phyloP scores from a whole-genome alignment of 805 yeast genomes.

The Yarrowia sp. region DNA sequence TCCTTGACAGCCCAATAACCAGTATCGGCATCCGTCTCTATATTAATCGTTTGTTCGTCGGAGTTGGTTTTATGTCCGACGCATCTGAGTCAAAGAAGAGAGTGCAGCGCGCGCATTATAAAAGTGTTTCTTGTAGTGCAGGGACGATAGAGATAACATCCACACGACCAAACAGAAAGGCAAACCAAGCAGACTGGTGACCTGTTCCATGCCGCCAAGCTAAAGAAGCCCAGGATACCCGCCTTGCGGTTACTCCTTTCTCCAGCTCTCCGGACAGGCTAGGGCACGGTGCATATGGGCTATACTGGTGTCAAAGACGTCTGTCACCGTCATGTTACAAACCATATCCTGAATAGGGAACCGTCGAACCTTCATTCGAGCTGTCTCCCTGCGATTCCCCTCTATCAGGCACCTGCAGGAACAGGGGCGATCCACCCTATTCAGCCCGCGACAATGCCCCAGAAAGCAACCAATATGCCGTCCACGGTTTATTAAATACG shows the following conservation, averaged over 20 bases:
- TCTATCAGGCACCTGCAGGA: conserved; percentile 20
- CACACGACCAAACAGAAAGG: background rate
- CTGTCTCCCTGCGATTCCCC: background rate
- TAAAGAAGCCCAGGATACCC: background rate
- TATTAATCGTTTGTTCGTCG: background rate
- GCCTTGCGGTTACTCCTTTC: background rate
- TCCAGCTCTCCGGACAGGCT: background rate
- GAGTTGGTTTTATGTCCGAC: conserved; percentile 8
- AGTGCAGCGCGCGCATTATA: background rate
- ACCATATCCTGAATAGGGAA: conserved; percentile 1
- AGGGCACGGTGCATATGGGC: background rate
- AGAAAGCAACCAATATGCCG: background rate
- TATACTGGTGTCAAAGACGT: background rate
- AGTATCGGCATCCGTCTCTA: background rate
- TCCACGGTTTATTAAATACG: background rate
- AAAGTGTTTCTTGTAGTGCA: background rate
- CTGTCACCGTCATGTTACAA: background rate
- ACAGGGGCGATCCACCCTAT: background rate
- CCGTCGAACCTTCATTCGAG: background rate
- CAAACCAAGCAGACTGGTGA: background rate
- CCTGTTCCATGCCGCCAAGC: background rate
- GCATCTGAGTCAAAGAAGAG: conserved; percentile 12
- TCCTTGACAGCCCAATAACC: background rate
- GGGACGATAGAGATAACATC: background rate
- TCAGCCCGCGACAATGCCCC: background rate